Evolutionary conservation across 2,329 filamentous ascomycete species (phyloP).

Genomic region (Trichoderma hamatum): DNA sequence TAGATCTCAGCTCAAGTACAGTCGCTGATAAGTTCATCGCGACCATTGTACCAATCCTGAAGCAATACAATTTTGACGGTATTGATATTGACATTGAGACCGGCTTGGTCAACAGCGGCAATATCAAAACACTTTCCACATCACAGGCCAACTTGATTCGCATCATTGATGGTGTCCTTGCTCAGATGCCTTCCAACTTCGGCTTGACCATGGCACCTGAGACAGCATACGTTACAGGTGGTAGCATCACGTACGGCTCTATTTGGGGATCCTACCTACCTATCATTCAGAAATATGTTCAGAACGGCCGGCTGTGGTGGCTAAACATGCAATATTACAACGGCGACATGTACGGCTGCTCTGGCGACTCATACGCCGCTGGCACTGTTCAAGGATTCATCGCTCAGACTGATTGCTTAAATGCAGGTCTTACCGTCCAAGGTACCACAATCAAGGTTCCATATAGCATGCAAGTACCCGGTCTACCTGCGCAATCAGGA

Average conservation of each 20-base stretch:
- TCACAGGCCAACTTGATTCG: constrained; percentile 42
- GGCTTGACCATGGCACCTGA: constrained; percentile 57
- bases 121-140: constrained; percentile 37
- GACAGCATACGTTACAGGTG: constrained; percentile 43
- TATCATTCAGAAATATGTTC: constrained; percentile 44
- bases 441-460: constrained; percentile 40
- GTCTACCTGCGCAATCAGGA: constrained; percentile 41
- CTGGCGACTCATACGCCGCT: constrained; percentile 39
- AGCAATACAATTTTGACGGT: constrained; percentile 43
- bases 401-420: constrained; percentile 43
- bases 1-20: constrained; percentile 38
- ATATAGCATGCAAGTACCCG: constrained; percentile 42
- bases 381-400: constrained; percentile 40
- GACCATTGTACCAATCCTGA: constrained; percentile 42
- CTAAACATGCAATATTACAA: constrained; percentile 46
- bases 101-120: constrained; percentile 39
- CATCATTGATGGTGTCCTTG: constrained; percentile 43
- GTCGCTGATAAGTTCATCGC: constrained; percentile 42
- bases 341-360: constrained; percentile 43
- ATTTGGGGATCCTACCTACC: constrained; percentile 44
- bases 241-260: constrained; percentile 37
- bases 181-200: constrained; percentile 57
- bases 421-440: constrained; percentile 38
- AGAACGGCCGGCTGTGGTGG: constrained; percentile 44
- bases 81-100: constrained; percentile 44